These are phyloP conservation scores for Annulohypoxylon stygium DNA, from an alignment of 495 filamentous ascomycete genomes.

Conservation along the genomic window DNA sequence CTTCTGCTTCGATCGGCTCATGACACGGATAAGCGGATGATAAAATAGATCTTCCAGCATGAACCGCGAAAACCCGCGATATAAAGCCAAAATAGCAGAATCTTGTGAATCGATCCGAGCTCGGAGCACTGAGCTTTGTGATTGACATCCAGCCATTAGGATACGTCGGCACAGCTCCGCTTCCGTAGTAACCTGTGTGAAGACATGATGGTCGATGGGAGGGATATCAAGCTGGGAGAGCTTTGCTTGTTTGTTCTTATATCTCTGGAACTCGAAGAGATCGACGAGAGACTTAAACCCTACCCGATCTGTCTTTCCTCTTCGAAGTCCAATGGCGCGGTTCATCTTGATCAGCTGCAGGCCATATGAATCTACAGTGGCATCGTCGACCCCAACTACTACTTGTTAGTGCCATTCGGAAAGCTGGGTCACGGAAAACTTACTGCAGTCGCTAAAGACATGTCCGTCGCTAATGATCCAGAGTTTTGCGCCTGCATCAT, in stretches of 20 bases:
- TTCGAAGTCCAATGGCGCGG: constrained; percentile 34
- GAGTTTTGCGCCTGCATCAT: constrained; percentile 52
- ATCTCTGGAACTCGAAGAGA: constrained; percentile 42
- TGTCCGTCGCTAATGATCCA: constrained; percentile 59
- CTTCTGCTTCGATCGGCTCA: constrained; percentile 51
- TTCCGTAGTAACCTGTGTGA: constrained; percentile 50
- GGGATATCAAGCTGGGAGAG: constrained; percentile 35
- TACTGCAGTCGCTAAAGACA: constrained; percentile 60
- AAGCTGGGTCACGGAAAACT: constrained; percentile 2
- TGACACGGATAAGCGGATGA: constrained; percentile 42
- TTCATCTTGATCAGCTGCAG: constrained; percentile 52
- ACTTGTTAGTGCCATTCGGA: neutral
- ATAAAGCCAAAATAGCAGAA: constrained; percentile 52
- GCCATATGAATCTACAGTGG: constrained; percentile 54
- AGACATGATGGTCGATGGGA: constrained; percentile 46
- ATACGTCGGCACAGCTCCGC: constrained; percentile 56
- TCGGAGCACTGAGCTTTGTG: constrained; percentile 46
- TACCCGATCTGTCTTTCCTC: constrained; percentile 31
- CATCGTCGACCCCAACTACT: constrained; percentile 57
- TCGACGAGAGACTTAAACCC: constrained; percentile 49
- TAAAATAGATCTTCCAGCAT: constrained; percentile 61
- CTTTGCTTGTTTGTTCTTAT: constrained; percentile 9
- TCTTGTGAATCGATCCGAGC: constrained; percentile 54
- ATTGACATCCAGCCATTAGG: constrained; percentile 52
- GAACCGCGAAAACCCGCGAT: constrained; percentile 61